These are phyloP conservation scores for Ceriops decandra DNA, from an alignment of 345 rosid genomes.

Conservation along the genomic window DNA sequence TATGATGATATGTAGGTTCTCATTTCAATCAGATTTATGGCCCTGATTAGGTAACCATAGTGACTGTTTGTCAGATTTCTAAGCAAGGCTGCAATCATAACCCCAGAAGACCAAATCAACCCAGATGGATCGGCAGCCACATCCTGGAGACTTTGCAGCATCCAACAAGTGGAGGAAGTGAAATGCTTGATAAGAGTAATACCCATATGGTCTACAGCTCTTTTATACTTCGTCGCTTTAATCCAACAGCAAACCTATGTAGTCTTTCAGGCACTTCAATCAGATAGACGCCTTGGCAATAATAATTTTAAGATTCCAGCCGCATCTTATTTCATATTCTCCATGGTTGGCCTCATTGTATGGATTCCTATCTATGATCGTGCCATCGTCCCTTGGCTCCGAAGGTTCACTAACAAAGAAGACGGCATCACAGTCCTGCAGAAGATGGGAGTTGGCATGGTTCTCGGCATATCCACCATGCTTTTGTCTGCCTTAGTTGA, in stretches of 20 bases:
- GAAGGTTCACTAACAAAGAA: constrained; percentile 5
- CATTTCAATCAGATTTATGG: not conserved
- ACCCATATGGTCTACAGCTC: constrained; percentile 15
- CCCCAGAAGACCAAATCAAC: constrained; percentile 14
- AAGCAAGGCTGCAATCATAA: constrained; percentile 16
- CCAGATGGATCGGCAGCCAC: constrained; percentile 8
- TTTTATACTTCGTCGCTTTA: constrained; percentile 7
- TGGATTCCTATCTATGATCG: constrained; percentile 24
- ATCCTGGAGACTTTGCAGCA: constrained; percentile 26
- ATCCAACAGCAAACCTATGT: constrained; percentile 16
- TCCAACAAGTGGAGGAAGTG: constrained; percentile 26
- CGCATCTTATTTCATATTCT: constrained; percentile 16
- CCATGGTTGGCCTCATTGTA: constrained; percentile 15
- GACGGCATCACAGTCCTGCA: constrained; percentile 22
- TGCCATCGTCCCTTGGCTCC: constrained; percentile 11
- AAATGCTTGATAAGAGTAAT: constrained; percentile 19
- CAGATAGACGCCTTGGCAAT: constrained; percentile 7
- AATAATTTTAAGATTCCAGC: constrained; percentile 18
- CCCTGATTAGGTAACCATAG: not conserved
- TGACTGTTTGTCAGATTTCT: constrained; percentile 12
- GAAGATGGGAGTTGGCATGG: constrained; percentile 14
- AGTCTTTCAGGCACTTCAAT: constrained; percentile 21
- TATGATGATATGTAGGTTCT: not conserved
- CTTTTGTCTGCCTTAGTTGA: constrained; percentile 13
- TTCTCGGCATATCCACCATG: constrained; percentile 1